Conservation (phyloP, 2,329 filamentous ascomycete species). For the Ceratocystis smalleyi region DNA sequence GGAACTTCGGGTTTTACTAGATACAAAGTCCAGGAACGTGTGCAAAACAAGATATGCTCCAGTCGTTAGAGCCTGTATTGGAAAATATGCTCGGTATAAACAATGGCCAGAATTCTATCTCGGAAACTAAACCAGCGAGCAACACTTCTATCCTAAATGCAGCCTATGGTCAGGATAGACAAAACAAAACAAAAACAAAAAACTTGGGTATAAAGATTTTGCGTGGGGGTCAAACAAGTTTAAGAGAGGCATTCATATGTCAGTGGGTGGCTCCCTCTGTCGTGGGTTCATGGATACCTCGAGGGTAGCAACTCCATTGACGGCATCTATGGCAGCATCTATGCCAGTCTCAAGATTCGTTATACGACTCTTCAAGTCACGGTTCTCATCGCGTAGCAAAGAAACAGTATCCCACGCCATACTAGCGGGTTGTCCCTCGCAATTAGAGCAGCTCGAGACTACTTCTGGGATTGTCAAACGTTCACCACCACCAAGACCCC, state of each 20-base stretch:
- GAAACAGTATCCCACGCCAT: slow-evolving; percentile 52
- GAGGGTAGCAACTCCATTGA: slow-evolving; percentile 35
- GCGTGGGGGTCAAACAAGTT: neutral
- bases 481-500: slow-evolving; percentile 2
- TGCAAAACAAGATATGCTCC: neutral
- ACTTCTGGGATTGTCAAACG: slow-evolving; percentile 8
- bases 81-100: neutral
- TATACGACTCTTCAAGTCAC: slow-evolving; percentile 43
- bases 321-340: slow-evolving; percentile 43
- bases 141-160: neutral
- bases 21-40: neutral
- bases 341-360: slow-evolving; percentile 43
- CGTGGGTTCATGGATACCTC: slow-evolving; percentile 9
- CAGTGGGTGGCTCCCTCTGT: neutral
- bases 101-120: neutral
- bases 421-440: slow-evolving; percentile 41
- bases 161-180: neutral
- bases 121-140: neutral
- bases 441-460: slow-evolving; percentile 35
- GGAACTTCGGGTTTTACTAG: neutral
- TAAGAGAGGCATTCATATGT: slow-evolving; percentile 1
- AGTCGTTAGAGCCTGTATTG: neutral
- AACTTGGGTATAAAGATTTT: slow-evolving; percentile 3
- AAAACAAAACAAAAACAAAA: neutral
- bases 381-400: slow-evolving; percentile 46